Evolutionary conservation across 768 basidiomycete species (phyloP).

Genomic region (Boletus huronensis): DNA sequence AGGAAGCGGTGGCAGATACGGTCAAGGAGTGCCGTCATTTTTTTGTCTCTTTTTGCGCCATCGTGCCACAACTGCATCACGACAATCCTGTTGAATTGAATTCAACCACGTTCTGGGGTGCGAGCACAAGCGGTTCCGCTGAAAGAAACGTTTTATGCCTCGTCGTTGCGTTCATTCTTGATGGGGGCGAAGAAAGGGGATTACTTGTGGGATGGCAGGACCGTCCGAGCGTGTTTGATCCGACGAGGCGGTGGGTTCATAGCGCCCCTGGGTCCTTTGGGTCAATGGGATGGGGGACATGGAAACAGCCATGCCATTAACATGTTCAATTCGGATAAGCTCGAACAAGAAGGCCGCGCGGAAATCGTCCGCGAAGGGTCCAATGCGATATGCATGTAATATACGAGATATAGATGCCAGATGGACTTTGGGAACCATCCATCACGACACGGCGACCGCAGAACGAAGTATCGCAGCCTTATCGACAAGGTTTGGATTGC

Average conservation of each 20-base stretch:
- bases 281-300: background rate
- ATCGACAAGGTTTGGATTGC: constrained; percentile 14
- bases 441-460: constrained; percentile 8
- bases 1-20: constrained; percentile 8
- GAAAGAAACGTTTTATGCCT: background rate
- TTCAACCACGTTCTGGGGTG: constrained; percentile 30
- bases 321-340: background rate
- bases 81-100: constrained; percentile 2
- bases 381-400: constrained; percentile 15
- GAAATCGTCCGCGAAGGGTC: constrained; percentile 22
- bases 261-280: background rate
- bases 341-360: constrained; percentile 12
- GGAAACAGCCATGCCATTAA: constrained; percentile 1
- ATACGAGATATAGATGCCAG: constrained; percentile 14
- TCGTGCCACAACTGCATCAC: background rate
- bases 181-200: background rate
- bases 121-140: constrained; percentile 19
- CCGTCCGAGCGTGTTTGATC: constrained; percentile 10
- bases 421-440: constrained; percentile 1
- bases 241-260: constrained; percentile 1
- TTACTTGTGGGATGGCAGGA: background rate
- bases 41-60: background rate
- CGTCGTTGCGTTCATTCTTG: background rate
- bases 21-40: constrained; percentile 7
- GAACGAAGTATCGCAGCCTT: constrained; percentile 7